Base-by-base conservation (phyloP, 352 stramenopile species). In the Elongisporangium undulatum region DNA sequence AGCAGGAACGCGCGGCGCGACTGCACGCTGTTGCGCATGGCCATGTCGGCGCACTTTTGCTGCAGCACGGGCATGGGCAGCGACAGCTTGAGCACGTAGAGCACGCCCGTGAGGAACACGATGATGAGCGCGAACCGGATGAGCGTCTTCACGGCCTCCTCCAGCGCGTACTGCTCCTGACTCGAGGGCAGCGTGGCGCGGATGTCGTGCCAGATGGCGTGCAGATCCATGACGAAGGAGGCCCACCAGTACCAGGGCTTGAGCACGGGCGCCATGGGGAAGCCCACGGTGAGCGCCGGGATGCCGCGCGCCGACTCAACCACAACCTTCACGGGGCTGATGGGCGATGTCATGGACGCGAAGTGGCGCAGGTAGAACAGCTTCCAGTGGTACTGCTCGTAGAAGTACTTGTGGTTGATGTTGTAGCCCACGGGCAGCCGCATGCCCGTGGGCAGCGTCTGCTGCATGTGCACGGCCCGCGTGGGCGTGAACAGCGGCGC, bases 401-500 rank as follows among this genome's bases (percentile, higher is more conserved):
- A 94, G 57, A 87, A 93, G 61, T 92, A 96, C 74, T 95, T 95
- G 76, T 96, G 85, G 70, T 96, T 95, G 73, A 94, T 94, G 62
- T 96, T 96, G 70, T 94, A 96, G 19, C 83, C 85, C 52, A 96
- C 87, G 5, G 85, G 78, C 9, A 96, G 69, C 38, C 86, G 75
- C 82, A 94, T 92, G 51, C 80, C 85, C 19, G 78, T 85, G 19
- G 75, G 71, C 61, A 74, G 57, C 12, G 67, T 61, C 6, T 80
- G 41, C 22, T 77, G 59, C 12, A 55, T 60, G 9, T 61, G 56
- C 22, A 83, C 62, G 39, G 79, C 73, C 20, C 64, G 39, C 49
- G 67, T 66, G 24, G 79, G 79, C 10, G 77, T 89, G 61, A 96
- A 96, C 22, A 96, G 66, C 57, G 82, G 80, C 16, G 85, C 67